Base-by-base conservation (phyloP, 1,284 basidiomycete genomes). In the Cryptococcus amylolentus region DNA sequence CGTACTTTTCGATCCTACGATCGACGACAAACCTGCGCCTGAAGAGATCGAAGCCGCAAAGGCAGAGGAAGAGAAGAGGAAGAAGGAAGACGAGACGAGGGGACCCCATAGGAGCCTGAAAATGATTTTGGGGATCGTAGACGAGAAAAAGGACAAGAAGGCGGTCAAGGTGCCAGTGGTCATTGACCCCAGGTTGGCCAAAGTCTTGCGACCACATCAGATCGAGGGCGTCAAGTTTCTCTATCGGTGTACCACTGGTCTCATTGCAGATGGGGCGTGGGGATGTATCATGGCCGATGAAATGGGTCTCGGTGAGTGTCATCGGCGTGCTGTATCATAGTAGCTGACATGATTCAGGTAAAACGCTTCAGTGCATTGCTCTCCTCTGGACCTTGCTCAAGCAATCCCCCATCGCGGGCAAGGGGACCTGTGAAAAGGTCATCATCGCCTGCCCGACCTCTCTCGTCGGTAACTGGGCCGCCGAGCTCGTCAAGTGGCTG, bases 211-310 rank as follows among this genome's bases (percentile, higher is more conserved):
- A 44, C 96, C 96, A 13, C 96, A 98, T 84, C 95, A 98, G 77
- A 85, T 98, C 18, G 94, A 98, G 73, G 95, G 95, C 62, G 95
- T 98, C 60, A 97, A 97, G 88, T 98, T 98, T 77, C 78, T 99
- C 71, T 99, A 97, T 78, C 87, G 86, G 74, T 95, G 93, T 72
- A 88, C 93, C 8, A 97, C 91, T 0, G 96, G 94, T 2, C 88
- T 96, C 85, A 78, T 94, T 50, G 89, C 88, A 27, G 86, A 92
- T 51, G 89, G 91, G 64, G 92, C 95, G 55, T 92, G 92, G 68
- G 95, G 95, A 0, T 97, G 92, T 69, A 98, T 98, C 72, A 94
- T 98, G 89, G 95, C 96, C 0, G 95, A 98, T 72, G 95, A 97
- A 78, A 98, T 98, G 95, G 95, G 96, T 71, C 84, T 95, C 23